These are phyloP conservation scores for Kurtzmaniella quercitrusa DNA, from an alignment of 1,139 yeast genomes.

Conservation along the genomic window DNA sequence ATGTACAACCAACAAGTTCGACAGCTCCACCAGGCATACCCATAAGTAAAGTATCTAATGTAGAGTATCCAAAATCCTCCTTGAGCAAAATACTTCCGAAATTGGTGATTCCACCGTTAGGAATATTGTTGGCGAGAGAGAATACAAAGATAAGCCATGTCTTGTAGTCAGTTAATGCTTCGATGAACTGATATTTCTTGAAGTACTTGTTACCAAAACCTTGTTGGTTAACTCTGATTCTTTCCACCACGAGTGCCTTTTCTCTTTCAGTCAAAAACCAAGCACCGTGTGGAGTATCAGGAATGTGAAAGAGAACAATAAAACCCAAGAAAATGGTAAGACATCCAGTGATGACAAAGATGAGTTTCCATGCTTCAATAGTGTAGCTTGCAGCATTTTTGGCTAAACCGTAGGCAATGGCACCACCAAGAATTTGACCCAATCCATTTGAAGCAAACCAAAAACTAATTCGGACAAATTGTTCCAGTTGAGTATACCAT, in stretches of 20 bases:
- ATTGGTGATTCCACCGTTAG: slow-evolving; percentile 51
- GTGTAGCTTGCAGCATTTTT: slow-evolving; percentile 24
- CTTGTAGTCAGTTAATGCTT: slow-evolving; percentile 11
- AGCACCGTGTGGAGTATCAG: slow-evolving; percentile 52
- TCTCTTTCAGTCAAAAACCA: slow-evolving; percentile 35
- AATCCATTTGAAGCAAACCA: slow-evolving; percentile 52
- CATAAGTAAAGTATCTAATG: slow-evolving; percentile 30
- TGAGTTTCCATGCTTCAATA: slow-evolving; percentile 42
- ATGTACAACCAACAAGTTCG: slow-evolving; percentile 39
- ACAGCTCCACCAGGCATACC: slow-evolving; percentile 37
- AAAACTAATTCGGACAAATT: slow-evolving; percentile 40
- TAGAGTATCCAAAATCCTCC: slow-evolving; percentile 25
- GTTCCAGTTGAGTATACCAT: slow-evolving; percentile 52
- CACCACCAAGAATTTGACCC: slow-evolving; percentile 51
- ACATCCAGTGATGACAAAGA: slow-evolving; percentile 45
- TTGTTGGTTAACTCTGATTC: slow-evolving; percentile 23
- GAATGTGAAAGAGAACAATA: slow-evolving; percentile 39
- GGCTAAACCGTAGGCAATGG: slow-evolving; percentile 48
- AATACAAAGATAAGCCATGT: slow-evolving; percentile 20
- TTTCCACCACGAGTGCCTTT: slow-evolving; percentile 21
- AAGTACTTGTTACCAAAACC: slow-evolving; percentile 18
- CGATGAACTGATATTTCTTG: slow-evolving; percentile 10
- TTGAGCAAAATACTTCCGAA: slow-evolving; percentile 22
- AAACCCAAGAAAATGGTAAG: slow-evolving; percentile 44
- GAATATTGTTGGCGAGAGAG: slow-evolving; percentile 29